Percentiles rank a stretch among this genome's conserved stretches.
These are phyloP conservation scores for Cyberlindnera saturnus DNA, from an alignment of 805 yeast genomes.

Conservation along the genomic window DNA sequence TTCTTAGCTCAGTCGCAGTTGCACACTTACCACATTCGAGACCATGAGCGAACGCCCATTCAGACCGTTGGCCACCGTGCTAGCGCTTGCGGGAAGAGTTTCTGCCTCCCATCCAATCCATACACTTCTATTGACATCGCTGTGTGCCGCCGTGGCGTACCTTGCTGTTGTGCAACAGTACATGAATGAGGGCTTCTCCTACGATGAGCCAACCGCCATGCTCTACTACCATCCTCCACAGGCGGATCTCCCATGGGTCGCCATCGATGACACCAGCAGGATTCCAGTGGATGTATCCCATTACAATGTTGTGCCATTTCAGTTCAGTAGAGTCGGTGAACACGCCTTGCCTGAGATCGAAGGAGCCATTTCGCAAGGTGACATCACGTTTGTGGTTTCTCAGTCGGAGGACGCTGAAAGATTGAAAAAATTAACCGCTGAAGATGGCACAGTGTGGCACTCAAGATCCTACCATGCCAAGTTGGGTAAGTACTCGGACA, in stretches of 20 bases:
- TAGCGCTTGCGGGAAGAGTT: constrained; percentile 43
- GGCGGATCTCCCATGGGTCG: constrained; percentile 38
- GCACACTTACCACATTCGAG: too few species aligned
- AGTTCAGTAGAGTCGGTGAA: constrained; percentile 42
- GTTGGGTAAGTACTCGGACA: constrained; percentile 50
- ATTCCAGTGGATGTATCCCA: constrained; percentile 36
- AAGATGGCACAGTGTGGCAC: constrained; percentile 53
- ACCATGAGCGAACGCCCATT: constrained; percentile 23
- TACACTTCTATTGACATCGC: constrained; percentile 62
- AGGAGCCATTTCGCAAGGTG: constrained; percentile 33
- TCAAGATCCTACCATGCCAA: constrained; percentile 48
- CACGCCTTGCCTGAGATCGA: constrained; percentile 36
- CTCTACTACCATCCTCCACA: constrained; percentile 32
- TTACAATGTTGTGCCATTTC: constrained; percentile 48
- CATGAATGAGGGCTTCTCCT: constrained; percentile 28
- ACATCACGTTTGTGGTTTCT: constrained; percentile 31
- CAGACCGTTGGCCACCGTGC: constrained; percentile 25
- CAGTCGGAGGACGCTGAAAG: constrained; percentile 8
- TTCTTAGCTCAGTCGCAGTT: too few species aligned
- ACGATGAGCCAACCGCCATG: constrained; percentile 25
- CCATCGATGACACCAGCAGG: constrained; percentile 35
- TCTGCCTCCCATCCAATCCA: constrained; percentile 87
- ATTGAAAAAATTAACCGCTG: constrained; percentile 14
- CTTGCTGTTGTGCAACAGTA: constrained; percentile 68
- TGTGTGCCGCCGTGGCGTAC: constrained; percentile 77